A percentile compares a stretch with the other conserved stretches of the same genome.
Conservation (phyloP, 805 yeast species). For the Candida ovalis region DNA sequence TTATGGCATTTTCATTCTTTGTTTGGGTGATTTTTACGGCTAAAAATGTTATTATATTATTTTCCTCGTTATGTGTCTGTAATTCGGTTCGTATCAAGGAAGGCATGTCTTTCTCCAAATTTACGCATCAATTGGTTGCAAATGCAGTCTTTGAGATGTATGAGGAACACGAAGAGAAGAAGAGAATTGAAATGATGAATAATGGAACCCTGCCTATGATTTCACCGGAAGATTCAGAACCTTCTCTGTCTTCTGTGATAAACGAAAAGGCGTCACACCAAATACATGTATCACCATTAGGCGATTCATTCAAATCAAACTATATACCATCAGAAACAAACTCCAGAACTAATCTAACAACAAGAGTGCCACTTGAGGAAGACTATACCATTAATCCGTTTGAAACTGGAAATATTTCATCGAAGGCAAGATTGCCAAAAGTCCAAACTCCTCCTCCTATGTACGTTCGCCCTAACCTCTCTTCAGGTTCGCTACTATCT, state of each 20-base stretch:
- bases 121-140: slow-evolving; percentile 27
- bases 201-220: slow-evolving; percentile 21
- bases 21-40: slow-evolving; percentile 65
- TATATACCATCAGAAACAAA: neutral
- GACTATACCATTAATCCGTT: neutral
- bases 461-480: neutral
- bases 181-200: slow-evolving; percentile 7
- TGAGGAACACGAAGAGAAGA: slow-evolving; percentile 20
- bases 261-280: neutral
- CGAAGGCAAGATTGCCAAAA: neutral
- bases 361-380: neutral
- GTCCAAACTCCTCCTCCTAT: neutral
- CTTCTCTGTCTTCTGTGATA: neutral
- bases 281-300: neutral
- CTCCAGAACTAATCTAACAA: neutral
- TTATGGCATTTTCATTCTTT: slow-evolving; percentile 71
- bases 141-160: slow-evolving; percentile 25
- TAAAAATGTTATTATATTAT: slow-evolving; percentile 20
- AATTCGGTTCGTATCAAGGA: slow-evolving; percentile 5
- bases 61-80: slow-evolving; percentile 22
- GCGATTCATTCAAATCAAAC: neutral
- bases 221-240: slow-evolving; percentile 1
- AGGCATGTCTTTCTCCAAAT: slow-evolving; percentile 14
- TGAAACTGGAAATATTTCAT: neutral
- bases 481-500: neutral